Evolutionary conservation across 2,329 filamentous ascomycete genomes (phyloP).

Genomic region (Fusarium euwallaceae): DNA sequence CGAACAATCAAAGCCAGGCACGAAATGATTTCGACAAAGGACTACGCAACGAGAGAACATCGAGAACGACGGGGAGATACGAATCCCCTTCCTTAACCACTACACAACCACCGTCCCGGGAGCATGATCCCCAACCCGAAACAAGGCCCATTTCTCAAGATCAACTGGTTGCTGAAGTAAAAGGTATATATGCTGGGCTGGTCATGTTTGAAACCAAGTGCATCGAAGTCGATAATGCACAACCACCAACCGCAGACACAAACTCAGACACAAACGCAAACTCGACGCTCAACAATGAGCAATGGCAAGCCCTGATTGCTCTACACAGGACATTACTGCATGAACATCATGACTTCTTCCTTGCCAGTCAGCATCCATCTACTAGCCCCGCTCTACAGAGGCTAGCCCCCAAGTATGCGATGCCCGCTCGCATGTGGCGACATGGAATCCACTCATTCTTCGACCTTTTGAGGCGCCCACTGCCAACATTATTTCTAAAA

Average conservation of each 20-base stretch:
- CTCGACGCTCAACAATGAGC: conserved; percentile 69
- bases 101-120: neutral
- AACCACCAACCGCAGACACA: conserved; percentile 60
- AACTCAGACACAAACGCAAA: conserved; percentile 53
- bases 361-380: conserved; percentile 88
- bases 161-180: conserved; percentile 84
- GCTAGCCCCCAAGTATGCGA: conserved; percentile 84
- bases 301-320: conserved; percentile 88
- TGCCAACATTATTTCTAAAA: conserved; percentile 83
- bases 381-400: conserved; percentile 76
- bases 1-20: conserved; percentile 25
- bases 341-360: conserved; percentile 88
- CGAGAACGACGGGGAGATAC: conserved; percentile 23
- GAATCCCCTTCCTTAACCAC: neutral
- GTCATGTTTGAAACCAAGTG: conserved; percentile 90
- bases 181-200: conserved; percentile 84
- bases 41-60: conserved; percentile 30
- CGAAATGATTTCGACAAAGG: conserved; percentile 43
- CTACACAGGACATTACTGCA: conserved; percentile 84
- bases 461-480: conserved; percentile 78
- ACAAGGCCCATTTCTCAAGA: conserved; percentile 73
- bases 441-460: conserved; percentile 91
- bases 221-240: conserved; percentile 81
- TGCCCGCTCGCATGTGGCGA: conserved; percentile 95
- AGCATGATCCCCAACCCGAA: conserved; percentile 31